Evolutionary conservation across 371 early-diverging fungal species (phyloP).

Genomic region (Coemansia sp.): DNA sequence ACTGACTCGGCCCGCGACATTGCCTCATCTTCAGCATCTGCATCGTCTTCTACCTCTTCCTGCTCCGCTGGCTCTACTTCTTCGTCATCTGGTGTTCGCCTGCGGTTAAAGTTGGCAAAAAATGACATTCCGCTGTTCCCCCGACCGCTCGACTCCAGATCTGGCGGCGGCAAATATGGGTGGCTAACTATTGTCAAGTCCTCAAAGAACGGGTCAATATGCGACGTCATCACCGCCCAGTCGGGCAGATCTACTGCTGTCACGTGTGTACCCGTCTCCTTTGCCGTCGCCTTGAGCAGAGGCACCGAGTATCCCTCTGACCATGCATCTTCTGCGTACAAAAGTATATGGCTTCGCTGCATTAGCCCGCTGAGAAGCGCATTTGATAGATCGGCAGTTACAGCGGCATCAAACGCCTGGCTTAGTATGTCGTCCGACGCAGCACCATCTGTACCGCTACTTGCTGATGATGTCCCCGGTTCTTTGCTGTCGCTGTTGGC

Average conservation of each 20-base stretch:
- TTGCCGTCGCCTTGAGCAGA: slow-evolving; percentile 23
- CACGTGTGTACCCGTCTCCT: slow-evolving; percentile 23
- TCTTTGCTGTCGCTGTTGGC: neutral
- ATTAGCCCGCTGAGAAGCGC: slow-evolving; percentile 31
- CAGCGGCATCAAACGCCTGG: slow-evolving; percentile 20
- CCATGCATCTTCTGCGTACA: slow-evolving; percentile 53
- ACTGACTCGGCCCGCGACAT: neutral
- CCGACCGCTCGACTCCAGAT: slow-evolving; percentile 27
- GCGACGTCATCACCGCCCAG: slow-evolving; percentile 46
- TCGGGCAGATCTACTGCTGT: slow-evolving; percentile 51
- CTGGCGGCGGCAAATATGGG: slow-evolving; percentile 51
- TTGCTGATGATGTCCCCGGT: neutral
- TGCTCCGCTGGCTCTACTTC: slow-evolving; percentile 4
- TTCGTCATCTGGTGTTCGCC: slow-evolving; percentile 17
- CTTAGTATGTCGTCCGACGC: neutral
- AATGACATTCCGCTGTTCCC: slow-evolving; percentile 34
- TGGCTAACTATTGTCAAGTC: slow-evolving; percentile 54
- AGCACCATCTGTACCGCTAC: neutral
- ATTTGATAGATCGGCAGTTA: slow-evolving; percentile 37
- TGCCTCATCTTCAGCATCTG: slow-evolving; percentile 20
- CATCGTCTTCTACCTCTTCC: slow-evolving; percentile 23
- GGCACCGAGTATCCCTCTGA: slow-evolving; percentile 49
- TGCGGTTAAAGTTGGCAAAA: slow-evolving; percentile 39
- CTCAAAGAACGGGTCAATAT: slow-evolving; percentile 49
- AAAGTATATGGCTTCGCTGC: slow-evolving; percentile 43